phyloP scores from a whole-genome alignment of 2,329 filamentous ascomycete species.

The Colletotrichum sp. region DNA sequence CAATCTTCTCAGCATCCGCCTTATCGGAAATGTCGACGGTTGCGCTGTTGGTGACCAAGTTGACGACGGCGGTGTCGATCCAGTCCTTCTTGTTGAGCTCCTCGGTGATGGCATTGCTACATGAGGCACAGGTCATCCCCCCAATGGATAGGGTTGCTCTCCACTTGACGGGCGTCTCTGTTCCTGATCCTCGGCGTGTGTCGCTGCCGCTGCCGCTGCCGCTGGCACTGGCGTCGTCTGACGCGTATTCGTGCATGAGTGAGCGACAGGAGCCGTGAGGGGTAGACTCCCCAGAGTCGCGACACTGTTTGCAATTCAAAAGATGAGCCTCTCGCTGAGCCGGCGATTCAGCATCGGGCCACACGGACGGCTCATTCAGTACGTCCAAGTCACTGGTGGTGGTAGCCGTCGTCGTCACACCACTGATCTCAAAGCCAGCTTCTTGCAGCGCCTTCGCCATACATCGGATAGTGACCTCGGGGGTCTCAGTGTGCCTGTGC shows the following conservation, averaged over 20 bases:
- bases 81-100: slow-evolving; percentile 63
- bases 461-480: slow-evolving; percentile 45
- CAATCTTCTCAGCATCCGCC: slow-evolving; percentile 35
- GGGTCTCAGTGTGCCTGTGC: slow-evolving; percentile 47
- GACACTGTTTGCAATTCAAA: slow-evolving; percentile 48
- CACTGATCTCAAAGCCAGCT: slow-evolving; percentile 64
- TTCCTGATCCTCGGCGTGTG: neutral
- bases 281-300: slow-evolving; percentile 24
- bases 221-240: neutral
- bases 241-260: neutral
- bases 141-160: slow-evolving; percentile 63
- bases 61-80: slow-evolving; percentile 64
- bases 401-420: slow-evolving; percentile 42
- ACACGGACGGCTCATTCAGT: slow-evolving; percentile 20
- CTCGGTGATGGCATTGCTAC: slow-evolving; percentile 66
- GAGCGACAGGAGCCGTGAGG: neutral
- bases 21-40: slow-evolving; percentile 57
- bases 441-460: slow-evolving; percentile 56
- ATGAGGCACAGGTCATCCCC: slow-evolving; percentile 78
- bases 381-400: slow-evolving; percentile 28
- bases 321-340: slow-evolving; percentile 37
- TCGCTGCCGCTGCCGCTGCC: neutral
- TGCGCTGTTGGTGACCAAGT: slow-evolving; percentile 71
- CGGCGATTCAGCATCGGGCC: slow-evolving; percentile 1
- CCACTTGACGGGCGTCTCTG: slow-evolving; percentile 35